Evolutionary conservation across 179 eudicot species (phyloP).

Genomic region (Spergularia azorica): DNA sequence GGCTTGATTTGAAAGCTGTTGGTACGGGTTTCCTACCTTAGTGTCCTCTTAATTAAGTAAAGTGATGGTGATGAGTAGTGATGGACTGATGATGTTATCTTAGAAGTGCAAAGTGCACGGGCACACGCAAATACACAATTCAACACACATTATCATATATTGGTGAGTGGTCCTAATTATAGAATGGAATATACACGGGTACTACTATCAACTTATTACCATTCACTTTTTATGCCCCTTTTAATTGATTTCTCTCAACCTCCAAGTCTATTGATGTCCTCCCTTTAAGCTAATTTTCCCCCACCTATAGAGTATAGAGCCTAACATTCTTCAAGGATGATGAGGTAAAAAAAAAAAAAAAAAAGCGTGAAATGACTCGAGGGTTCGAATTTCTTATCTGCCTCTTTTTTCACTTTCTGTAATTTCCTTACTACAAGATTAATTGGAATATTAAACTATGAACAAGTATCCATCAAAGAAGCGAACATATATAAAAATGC

Average conservation of each 20-base stretch:
- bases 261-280: background rate
- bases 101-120: conserved; percentile 14
- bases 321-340: too few species aligned
- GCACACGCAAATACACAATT: background rate
- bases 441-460: too few species aligned
- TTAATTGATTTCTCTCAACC: conserved; percentile 14
- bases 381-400: too few species aligned
- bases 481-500: too few species aligned
- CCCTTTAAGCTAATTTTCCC: background rate
- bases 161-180: background rate
- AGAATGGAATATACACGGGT: background rate
- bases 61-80: conserved; percentile 9
- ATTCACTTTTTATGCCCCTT: background rate
- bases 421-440: too few species aligned
- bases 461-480: too few species aligned
- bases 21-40: background rate
- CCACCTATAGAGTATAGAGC: background rate
- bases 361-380: too few species aligned
- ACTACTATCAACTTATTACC: background rate
- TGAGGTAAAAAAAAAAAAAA: background rate
- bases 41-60: conserved; percentile 28
- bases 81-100: conserved; percentile 26
- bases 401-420: too few species aligned
- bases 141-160: background rate
- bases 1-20: conserved; percentile 21